phyloP scores from a whole-genome alignment of 192 early-diverging fungal genomes.

The Entophlyctis luteolus region DNA sequence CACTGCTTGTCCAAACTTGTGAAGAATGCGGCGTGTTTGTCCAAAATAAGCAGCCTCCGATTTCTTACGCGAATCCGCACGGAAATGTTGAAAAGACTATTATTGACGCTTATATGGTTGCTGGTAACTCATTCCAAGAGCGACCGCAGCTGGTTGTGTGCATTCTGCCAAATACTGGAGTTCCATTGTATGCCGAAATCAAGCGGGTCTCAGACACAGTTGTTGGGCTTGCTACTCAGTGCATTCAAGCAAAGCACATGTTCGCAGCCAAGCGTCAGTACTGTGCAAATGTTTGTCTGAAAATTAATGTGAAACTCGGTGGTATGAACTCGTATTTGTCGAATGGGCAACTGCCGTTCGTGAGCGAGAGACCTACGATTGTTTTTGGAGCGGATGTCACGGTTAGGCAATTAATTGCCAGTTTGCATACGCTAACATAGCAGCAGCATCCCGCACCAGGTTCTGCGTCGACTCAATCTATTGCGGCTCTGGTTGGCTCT shows the following conservation, averaged over 20 bases:
- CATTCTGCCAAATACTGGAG: constrained; percentile 75
- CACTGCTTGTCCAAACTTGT: constrained; percentile 67
- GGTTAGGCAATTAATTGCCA: constrained; percentile 17
- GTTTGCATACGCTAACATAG: not conserved
- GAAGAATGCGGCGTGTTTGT: constrained; percentile 64
- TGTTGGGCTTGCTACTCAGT: constrained; percentile 86
- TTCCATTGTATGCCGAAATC: constrained; percentile 77
- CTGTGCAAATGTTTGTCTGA: constrained; percentile 91
- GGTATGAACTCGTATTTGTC: constrained; percentile 76
- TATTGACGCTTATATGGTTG: constrained; percentile 65
- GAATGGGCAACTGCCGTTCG: constrained; percentile 62
- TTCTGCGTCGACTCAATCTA: constrained; percentile 51
- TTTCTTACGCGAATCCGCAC: constrained; percentile 54
- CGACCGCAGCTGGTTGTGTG: constrained; percentile 81
- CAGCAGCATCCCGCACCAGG: constrained; percentile 49
- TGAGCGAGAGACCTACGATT: constrained; percentile 70
- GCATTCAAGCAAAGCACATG: constrained; percentile 80
- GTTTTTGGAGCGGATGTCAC: constrained; percentile 89
- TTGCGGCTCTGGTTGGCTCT: constrained; percentile 58
- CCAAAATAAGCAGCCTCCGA: constrained; percentile 52
- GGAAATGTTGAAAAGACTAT: constrained; percentile 69
- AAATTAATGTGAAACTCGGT: constrained; percentile 88
- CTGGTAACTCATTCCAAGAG: constrained; percentile 56
- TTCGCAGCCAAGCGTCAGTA: constrained; percentile 78
- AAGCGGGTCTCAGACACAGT: constrained; percentile 87